phyloP scores from a whole-genome alignment of 2,329 filamentous ascomycete genomes.

The Aspergillus niger region DNA sequence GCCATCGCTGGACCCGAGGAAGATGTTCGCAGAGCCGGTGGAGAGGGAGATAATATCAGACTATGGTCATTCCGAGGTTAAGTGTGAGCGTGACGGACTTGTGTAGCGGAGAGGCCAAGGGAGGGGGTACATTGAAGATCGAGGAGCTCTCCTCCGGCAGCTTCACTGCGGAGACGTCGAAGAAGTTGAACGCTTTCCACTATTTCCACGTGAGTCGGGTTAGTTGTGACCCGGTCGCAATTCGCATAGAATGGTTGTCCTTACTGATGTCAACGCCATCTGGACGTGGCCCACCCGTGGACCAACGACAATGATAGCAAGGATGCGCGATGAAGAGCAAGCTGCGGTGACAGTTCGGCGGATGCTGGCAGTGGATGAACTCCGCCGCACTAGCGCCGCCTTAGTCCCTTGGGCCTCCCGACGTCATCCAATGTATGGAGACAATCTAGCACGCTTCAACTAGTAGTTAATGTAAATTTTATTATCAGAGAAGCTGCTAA shows the following conservation, averaged over 20 bases:
- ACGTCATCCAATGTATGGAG: background rate
- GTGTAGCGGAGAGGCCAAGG: background rate
- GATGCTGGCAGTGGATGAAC: constrained; percentile 14
- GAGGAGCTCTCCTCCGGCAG: constrained; percentile 75
- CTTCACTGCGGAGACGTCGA: constrained; percentile 85
- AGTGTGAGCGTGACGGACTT: background rate
- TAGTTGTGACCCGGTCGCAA: background rate
- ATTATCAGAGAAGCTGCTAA: no score
- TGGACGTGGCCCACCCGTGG: constrained; percentile 38
- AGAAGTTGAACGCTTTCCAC: constrained; percentile 99
- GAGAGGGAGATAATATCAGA: constrained; percentile 78
- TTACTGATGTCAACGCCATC: constrained; percentile 50
- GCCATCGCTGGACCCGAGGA: constrained; percentile 84
- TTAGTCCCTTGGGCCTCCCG: background rate
- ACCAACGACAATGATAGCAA: constrained; percentile 16
- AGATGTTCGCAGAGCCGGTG: constrained; percentile 84
- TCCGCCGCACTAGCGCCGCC: constrained; percentile 20
- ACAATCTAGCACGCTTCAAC: no score
- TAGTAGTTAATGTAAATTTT: no score
- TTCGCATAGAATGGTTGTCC: background rate
- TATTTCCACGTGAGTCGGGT: constrained; percentile 40
- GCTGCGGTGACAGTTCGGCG: constrained; percentile 8
- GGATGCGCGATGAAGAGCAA: constrained; percentile 21
- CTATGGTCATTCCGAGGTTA: constrained; percentile 28
- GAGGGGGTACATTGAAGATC: constrained; percentile 71